phyloP scores from a whole-genome alignment of 2,329 filamentous ascomycete genomes.

The Beauveria asiatica region DNA sequence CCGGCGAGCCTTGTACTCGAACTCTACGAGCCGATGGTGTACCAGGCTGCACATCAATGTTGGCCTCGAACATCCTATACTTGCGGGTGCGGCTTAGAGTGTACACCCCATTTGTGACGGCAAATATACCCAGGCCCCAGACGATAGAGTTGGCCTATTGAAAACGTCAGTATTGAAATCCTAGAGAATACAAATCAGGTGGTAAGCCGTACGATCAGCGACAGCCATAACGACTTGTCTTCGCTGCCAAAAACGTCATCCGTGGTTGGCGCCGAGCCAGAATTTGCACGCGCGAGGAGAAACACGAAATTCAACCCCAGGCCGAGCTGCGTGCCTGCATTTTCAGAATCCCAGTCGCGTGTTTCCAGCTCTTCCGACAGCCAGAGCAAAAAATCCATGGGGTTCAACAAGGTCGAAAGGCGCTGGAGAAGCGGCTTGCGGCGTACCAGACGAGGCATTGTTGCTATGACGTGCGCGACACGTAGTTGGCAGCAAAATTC shows the following conservation, averaged over 20 bases:
- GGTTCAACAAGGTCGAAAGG: slow-evolving; percentile 71
- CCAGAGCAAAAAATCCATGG: slow-evolving; percentile 84
- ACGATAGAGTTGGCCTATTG: slow-evolving; percentile 59
- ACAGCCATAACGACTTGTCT: slow-evolving; percentile 55
- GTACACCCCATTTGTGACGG: slow-evolving; percentile 69
- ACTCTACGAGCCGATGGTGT: slow-evolving; percentile 87
- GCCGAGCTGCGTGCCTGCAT: slow-evolving; percentile 68
- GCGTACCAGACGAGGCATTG: slow-evolving; percentile 70
- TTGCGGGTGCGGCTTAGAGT: slow-evolving; percentile 73
- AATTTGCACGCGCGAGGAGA: slow-evolving; percentile 75
- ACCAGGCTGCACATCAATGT: slow-evolving; percentile 64
- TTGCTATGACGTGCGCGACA: slow-evolving; percentile 19
- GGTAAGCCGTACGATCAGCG: slow-evolving; percentile 37
- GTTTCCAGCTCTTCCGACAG: slow-evolving; percentile 88
- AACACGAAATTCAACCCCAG: slow-evolving; percentile 70
- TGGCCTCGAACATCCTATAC: slow-evolving; percentile 85
- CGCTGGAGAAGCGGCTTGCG: slow-evolving; percentile 72
- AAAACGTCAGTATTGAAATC: slow-evolving; percentile 11
- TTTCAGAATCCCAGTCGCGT: slow-evolving; percentile 78
- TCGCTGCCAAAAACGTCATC: slow-evolving; percentile 84
- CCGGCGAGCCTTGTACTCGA: slow-evolving; percentile 74
- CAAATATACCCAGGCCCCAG: slow-evolving; percentile 58
- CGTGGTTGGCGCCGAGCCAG: slow-evolving; percentile 40
- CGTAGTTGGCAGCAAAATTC: not conserved
- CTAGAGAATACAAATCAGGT: no score